These are phyloP conservation scores for Pleurotus djamor DNA, from an alignment of 768 basidiomycete species.

Conservation along the genomic window DNA sequence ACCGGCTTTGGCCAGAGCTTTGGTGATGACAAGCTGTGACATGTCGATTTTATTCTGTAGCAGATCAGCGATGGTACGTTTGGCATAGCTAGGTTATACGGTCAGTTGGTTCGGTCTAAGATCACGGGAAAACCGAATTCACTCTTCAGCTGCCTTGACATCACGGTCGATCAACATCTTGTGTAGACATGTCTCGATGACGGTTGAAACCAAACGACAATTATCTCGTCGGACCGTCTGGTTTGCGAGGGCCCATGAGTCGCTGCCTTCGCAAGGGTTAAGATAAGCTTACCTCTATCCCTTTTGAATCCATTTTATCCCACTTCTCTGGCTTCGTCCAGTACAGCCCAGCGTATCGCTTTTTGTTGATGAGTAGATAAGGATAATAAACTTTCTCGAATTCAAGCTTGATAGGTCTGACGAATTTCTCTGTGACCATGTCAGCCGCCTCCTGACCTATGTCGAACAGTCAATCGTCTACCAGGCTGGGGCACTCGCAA, in stretches of 20 bases:
- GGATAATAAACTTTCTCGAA: slow-evolving; percentile 99
- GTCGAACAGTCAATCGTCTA: neutral
- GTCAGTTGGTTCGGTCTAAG: neutral
- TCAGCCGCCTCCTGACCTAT: slow-evolving; percentile 91
- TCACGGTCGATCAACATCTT: slow-evolving; percentile 97
- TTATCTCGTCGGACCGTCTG: slow-evolving; percentile 98
- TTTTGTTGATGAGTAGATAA: slow-evolving; percentile 97
- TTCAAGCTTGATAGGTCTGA: slow-evolving; percentile 96
- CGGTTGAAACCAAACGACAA: slow-evolving; percentile 96
- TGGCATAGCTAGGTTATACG: slow-evolving; percentile 67
- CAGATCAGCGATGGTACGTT: slow-evolving; percentile 90
- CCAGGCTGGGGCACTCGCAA: neutral
- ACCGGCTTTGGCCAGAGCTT: slow-evolving; percentile 90
- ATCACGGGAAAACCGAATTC: slow-evolving; percentile 20
- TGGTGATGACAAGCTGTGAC: slow-evolving; percentile 99
- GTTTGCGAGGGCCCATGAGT: neutral
- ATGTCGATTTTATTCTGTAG: slow-evolving; percentile 97
- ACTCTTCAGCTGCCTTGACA: slow-evolving; percentile 93
- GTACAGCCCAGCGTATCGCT: slow-evolving; percentile 96
- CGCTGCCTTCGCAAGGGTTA: neutral
- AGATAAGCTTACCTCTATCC: slow-evolving; percentile 77
- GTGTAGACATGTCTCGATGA: slow-evolving; percentile 96
- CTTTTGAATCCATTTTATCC: slow-evolving; percentile 99
- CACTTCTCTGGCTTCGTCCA: slow-evolving; percentile 96
- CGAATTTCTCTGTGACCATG: slow-evolving; percentile 86